Evolutionary conservation across 148 eudicot species (phyloP), one percentile per base, ranked within the genome.

Genomic region (Simmondsia chinensis): DNA sequence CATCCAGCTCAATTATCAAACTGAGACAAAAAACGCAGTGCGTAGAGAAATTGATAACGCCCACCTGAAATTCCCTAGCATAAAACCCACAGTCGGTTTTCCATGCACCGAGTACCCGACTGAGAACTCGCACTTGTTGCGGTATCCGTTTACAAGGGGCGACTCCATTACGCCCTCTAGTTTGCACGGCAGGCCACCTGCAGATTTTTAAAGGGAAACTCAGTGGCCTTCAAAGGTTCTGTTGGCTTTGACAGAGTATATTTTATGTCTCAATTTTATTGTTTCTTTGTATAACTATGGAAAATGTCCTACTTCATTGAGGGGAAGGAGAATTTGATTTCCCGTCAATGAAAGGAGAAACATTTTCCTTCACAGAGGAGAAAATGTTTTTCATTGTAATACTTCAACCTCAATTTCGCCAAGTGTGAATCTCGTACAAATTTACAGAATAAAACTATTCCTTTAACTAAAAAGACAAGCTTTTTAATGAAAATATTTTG

Each of bases 101-200:
- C 85, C 95, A 12, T 73, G 82, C 40, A 78, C 53, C 38, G 97
- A 89, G 59, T 71, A 68, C 46, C 95, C 97, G 53, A 81, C 83
- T 20, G 97, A 75, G 64, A 89, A 89, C 57, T 89, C 97, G 44
- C 97, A 89, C 77, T 89, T 89, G 74, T 89, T 89, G 27, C 97
- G 86, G 52, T 89, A 89, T 43, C 95, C 97, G 63, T 78, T 68
- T 31, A 81, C 59, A 40, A 81, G 59, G 3, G 95, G 95, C 27
- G 97, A 89, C 50, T 82, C 93, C 35, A 89, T 44, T 66, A 89
- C 78, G 23, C 97, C 95, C 60, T 84, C 97, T 27, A 89, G 43
- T 52, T 75, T 78, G 87, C 97, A 89, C 44, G 97, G 70, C 65
- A 89, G 84, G 50, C 87, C 95, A 49, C 97, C 97, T 89, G 60